A percentile compares a stretch with the other conserved stretches of the same genome.
Evolutionary conservation across 805 yeast genomes (phyloP).

Genomic region (Trichomonascus vanleenenianus): DNA sequence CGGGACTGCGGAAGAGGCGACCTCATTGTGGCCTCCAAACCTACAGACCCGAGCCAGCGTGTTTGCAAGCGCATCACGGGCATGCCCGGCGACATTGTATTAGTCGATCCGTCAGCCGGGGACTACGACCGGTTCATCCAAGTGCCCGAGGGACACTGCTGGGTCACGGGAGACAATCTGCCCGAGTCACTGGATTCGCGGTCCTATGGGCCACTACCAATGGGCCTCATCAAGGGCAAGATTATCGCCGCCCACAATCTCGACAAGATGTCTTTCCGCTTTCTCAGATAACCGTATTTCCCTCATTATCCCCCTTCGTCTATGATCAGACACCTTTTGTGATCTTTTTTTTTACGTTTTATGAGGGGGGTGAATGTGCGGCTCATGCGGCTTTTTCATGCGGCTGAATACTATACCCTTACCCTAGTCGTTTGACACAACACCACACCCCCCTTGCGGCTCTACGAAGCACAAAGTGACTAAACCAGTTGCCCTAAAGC

Average conservation of each 20-base stretch:
- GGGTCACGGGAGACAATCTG: constrained; percentile 95
- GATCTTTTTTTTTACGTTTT: too few species aligned
- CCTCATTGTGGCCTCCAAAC: constrained; percentile 78
- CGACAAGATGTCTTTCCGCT: background rate
- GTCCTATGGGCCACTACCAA: constrained; percentile 80
- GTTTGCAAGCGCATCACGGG: constrained; percentile 94
- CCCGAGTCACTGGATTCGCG: constrained; percentile 84
- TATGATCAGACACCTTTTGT: too few species aligned
- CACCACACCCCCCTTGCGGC: too few species aligned
- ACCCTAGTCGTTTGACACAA: too few species aligned
- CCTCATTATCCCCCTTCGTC: too few species aligned
- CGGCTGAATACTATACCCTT: too few species aligned
- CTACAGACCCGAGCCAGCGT: constrained; percentile 75
- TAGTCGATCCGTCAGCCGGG: constrained; percentile 63
- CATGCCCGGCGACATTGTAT: constrained; percentile 85
- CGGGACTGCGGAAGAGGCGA: constrained; percentile 72
- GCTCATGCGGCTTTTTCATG: too few species aligned
- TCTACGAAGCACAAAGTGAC: too few species aligned
- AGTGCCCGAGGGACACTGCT: constrained; percentile 91
- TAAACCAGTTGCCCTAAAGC: too few species aligned
- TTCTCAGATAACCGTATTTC: background rate
- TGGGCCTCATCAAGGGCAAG: constrained; percentile 83
- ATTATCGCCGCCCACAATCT: constrained; percentile 48
- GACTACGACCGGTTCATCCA: constrained; percentile 44
- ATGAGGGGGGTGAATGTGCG: too few species aligned